A percentile compares a stretch with the other conserved stretches of the same genome.
Conservation (phyloP, 2,329 filamentous ascomycete species). For the Diaporthe amygdali region DNA sequence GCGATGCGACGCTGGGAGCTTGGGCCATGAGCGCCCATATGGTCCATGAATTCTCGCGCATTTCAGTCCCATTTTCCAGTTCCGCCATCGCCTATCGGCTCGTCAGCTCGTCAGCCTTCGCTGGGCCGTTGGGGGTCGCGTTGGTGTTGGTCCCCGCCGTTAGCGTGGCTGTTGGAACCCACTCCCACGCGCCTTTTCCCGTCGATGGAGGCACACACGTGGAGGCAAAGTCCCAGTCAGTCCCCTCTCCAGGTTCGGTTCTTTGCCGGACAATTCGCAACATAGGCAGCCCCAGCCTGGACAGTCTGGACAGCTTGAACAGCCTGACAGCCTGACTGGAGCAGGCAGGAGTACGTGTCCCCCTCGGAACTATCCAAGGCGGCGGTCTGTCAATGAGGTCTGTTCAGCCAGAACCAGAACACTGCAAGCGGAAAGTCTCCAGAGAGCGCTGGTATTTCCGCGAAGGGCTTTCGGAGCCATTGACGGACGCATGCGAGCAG, state of each 20-base stretch:
- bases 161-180: neutral
- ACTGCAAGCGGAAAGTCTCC: neutral
- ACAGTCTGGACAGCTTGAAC: too few relatives aligned
- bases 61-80: neutral
- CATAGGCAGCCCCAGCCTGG: too few relatives aligned
- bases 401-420: neutral
- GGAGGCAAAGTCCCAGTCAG: too few relatives aligned
- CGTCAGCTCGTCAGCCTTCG: slow-evolving; percentile 1
- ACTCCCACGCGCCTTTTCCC: slow-evolving; percentile 2
- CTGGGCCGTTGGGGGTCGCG: neutral
- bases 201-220: neutral
- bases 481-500: neutral
- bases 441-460: neutral
- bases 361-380: too few relatives aligned
- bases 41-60: neutral
- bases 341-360: neutral
- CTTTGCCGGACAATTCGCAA: neutral
- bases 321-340: neutral
- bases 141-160: neutral
- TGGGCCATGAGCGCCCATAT: slow-evolving; percentile 13
- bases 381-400: too few relatives aligned
- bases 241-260: neutral
- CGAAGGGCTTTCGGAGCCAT: neutral
- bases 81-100: slow-evolving; percentile 7
- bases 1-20: slow-evolving; percentile 11